These are phyloP conservation scores for Aspergillus leporis DNA, from an alignment of 495 filamentous ascomycete species.

Conservation along the genomic window DNA sequence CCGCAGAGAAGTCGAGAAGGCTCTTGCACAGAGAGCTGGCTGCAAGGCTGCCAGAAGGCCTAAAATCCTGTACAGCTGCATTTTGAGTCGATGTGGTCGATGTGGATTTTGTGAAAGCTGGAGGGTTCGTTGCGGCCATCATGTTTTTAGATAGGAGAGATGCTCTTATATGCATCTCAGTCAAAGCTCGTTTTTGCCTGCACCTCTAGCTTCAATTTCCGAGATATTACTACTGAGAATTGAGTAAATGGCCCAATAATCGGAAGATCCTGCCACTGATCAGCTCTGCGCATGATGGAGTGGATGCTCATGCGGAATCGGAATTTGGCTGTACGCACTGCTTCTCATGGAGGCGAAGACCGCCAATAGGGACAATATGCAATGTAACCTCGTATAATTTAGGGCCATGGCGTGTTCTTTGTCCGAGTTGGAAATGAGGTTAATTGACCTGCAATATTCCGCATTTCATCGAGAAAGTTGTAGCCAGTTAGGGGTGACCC, in stretches of 20 bases:
- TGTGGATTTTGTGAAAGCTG: background rate
- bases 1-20: conserved; percentile 9
- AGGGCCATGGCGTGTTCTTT: background rate
- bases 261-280: background rate
- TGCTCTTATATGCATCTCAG: background rate
- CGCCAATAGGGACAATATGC: background rate
- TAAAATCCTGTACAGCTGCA: conserved; percentile 4
- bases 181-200: background rate
- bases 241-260: no score
- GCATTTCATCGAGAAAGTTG: background rate
- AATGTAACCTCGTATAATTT: background rate
- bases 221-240: no score
- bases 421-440: background rate
- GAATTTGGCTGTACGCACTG: background rate
- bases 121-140: background rate
- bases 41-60: background rate
- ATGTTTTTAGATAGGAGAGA: background rate
- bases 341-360: background rate
- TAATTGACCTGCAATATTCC: background rate
- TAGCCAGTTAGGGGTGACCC: background rate
- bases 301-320: background rate
- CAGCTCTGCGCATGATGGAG: background rate
- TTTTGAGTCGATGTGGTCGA: background rate
- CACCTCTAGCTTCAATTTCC: no score
- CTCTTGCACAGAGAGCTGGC: background rate